These are phyloP conservation scores for Geotrichum phurueaensis DNA, from an alignment of 1,139 yeast species.

Conservation along the genomic window DNA sequence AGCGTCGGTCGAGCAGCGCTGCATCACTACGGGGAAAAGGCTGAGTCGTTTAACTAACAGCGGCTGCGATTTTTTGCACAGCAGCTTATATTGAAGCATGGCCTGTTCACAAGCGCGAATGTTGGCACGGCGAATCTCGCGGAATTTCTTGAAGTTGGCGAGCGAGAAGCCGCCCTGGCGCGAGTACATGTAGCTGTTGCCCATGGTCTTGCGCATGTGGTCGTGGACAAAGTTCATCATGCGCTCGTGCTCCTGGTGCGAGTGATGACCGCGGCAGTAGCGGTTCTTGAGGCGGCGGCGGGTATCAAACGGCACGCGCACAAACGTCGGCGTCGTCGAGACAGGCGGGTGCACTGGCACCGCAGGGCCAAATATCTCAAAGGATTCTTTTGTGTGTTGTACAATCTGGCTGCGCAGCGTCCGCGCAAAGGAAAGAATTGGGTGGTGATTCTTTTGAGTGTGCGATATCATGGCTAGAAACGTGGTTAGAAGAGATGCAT, in stretches of 20 bases:
- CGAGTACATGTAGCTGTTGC: not conserved
- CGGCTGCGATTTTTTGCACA: slow-evolving; percentile 3
- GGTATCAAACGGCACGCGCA: slow-evolving; percentile 5
- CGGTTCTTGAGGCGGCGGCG: slow-evolving; percentile 1
- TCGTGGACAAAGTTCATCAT: slow-evolving; percentile 2
- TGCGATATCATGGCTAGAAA: not conserved
- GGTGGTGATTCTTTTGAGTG: not conserved
- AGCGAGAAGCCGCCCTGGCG: not conserved
- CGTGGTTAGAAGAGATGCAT: not conserved
- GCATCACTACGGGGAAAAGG: not conserved
- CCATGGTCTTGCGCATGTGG: not conserved
- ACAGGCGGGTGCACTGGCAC: slow-evolving; percentile 1
- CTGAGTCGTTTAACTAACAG: not conserved
- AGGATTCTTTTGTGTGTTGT: slow-evolving; percentile 4
- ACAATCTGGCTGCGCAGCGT: not conserved
- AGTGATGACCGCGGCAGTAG: not conserved
- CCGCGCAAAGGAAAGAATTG: not conserved
- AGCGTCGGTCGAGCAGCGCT: not conserved
- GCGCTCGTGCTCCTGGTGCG: not conserved
- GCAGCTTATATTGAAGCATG: not conserved
- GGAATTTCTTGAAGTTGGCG: not conserved
- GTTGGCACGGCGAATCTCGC: not conserved
- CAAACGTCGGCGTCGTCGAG: not conserved
- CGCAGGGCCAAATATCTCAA: not conserved
- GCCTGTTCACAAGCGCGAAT: slow-evolving; percentile 2